Base-by-base conservation (phyloP, 441 rosid genomes). In the Biscutella laevigata region DNA sequence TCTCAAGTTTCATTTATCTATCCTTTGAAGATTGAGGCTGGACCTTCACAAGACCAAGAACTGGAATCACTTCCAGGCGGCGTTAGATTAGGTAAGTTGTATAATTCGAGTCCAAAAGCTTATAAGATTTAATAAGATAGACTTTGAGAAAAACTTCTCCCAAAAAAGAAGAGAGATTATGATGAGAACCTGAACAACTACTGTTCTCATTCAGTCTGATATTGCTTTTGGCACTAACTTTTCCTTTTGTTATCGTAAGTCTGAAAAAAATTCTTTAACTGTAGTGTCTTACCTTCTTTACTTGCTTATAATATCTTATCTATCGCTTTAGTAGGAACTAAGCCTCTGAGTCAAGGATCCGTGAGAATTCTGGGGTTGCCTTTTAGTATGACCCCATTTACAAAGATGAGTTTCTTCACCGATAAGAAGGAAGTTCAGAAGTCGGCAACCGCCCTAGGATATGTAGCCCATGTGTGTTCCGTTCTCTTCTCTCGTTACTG, bases 351-450 rank as follows among this genome's bases (percentile, higher is more conserved):
- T 75, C 95, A 79, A 72, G 96, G 89, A 67, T 78, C 91, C 6
- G 67, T 88, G 74, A 80, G 85, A 29, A 88, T 91, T 54, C 67
- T 83, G 61, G 96, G 88, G 64, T 70, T 91, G 72, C 82, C 87
- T 80, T 73, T 91, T 76, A 78, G 79, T 32, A 72, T 83, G 89
- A 72, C 80, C 73, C 94, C 95, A 6, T 82, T 83, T 65, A 81
- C 95, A 39, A 88, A 82, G 87, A 80, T 82, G 71, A 88, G 91
- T 68, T 81, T 91, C 74, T 88, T 88, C 74, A 85, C 87, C 3
- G 83, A 85, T 57, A 91, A 83, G 72, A 83, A 80, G 70, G 98
- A 83, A 77, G 86, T 83, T 58, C 95, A 79, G 78, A 88, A 72
- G 74, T 83, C 91, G 32, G 82, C 91, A 72, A 77, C 94, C 54